Evolutionary conservation across 371 early-diverging fungal species (phyloP), one percentile per base, ranked within the genome.

Genomic region (Nematocida sp.): DNA sequence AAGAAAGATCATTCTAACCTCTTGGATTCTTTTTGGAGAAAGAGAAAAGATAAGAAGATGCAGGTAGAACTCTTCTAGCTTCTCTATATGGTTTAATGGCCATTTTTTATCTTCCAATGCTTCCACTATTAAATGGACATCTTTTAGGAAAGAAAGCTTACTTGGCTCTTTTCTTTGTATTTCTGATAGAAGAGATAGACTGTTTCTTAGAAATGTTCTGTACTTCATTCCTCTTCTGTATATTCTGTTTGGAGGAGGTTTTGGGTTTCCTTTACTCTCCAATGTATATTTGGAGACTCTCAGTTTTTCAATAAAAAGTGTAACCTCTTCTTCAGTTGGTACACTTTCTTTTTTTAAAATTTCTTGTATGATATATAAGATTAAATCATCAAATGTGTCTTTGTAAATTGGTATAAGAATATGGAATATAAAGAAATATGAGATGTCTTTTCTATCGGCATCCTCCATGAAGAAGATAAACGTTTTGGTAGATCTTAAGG

Each of bases 331-430:
- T 13, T 33, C 13, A 20, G 11, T 32, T 5, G 25, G 9, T n/a
- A 49, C n/a, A 16, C 9, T 38, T 23, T 18, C 16, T 11, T 32
- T 59, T 39, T 55, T 60, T 18, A 71, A 20, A 23, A 71, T 38
- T 30, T 71, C 75, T 32, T 71, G 75, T 5, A 71, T 71, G 33
- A 71, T 71, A 33, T 71, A 71, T 33, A 64, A 49, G 26, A 71
- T n/a, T 23, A 71, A 38, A 33, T 60, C 63, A 48, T 61, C 51
- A 1, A 40, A 60, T 7, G 55, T 71, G n/a, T 71, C 75, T 9
- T 71, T 59, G 63, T 71, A 71, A 18, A 61, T 61, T 0, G 61
- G 61, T 5, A 71, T 35, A 20, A 71, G 57, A 9, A 61, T 61
- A 11, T 53, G 45, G 5, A 3, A 32, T 11, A 71, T 71, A 20